Base-by-base conservation (phyloP, 1,139 yeast genomes). In the Suhomyces yuchorum region DNA sequence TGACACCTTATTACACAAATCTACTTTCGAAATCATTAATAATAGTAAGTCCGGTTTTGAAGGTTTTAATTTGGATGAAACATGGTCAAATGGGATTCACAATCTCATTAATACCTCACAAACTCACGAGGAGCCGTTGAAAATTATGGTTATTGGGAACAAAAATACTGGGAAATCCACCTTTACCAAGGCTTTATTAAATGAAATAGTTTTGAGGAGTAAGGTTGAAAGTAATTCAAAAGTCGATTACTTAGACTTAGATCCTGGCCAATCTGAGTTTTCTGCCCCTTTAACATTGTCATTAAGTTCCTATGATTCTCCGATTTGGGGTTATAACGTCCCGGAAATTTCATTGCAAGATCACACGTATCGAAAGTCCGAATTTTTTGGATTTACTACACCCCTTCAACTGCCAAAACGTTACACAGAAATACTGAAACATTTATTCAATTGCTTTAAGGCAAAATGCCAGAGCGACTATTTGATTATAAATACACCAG, bases 241-340 rank as follows among this genome's bases (percentile, higher is more conserved):
- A 68, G 44, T 71, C 8, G 73, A 78, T 26, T 79, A 83, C 43
- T 57, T 93, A 28, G 98, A 93, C 59, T 64, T 91, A 3, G 99
- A 93, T 63, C 97, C 97, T 0, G 97, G 97, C 0, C 97, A 91
- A 61, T 82, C 96, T 0, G 96, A 89, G 60, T 84, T 78, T 54
- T 81, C 93, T 0, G 71, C 73, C 6, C 95, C 96, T 0, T 92
- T 88, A 37, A 79, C 82, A 20, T 59, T 87, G n/a, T 77, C 88
- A 0, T 61, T 85, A n/a, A 59, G 73, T 0, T 51, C 53, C 6
- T 60, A 60, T 19, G 28, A 49, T 3, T 45, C 53, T 1, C 65
- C 68, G 0, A 53, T 62, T n/a, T 57, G 66, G 43, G 78, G 78
- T 1, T 52, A 61, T 26, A 54, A 57, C 37, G 47, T 62, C 19